Percentiles rank a stretch among this genome's conserved stretches.
phyloP scores from a whole-genome alignment of 1,284 basidiomycete genomes.

The Singerocomus inundabilis region DNA sequence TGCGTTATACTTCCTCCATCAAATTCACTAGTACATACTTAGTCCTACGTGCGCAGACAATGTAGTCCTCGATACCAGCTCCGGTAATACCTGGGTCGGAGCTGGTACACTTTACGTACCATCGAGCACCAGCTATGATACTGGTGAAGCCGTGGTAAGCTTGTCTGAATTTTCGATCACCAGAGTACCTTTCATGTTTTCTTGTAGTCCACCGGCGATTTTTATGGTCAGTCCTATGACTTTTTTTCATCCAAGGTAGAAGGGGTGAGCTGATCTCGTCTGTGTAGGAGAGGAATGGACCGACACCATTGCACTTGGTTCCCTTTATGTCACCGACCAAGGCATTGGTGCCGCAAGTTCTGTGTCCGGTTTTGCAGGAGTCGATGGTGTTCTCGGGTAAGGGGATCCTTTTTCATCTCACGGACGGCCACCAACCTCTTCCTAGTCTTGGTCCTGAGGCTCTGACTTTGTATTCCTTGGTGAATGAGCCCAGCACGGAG shows the following conservation, averaged over 20 bases:
- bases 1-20: constrained; percentile 24
- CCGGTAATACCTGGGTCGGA: constrained; percentile 69
- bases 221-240: constrained; percentile 34
- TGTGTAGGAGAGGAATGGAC: constrained; percentile 24
- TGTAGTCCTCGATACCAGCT: constrained; percentile 31
- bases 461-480: constrained; percentile 30
- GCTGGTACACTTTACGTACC: constrained; percentile 44
- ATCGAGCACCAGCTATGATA: constrained; percentile 48
- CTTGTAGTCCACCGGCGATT: constrained; percentile 31
- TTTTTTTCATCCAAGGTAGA: not conserved
- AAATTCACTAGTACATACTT: not conserved
- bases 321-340: constrained; percentile 24
- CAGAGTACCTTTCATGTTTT: constrained; percentile 1
- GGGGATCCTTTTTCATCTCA: not conserved
- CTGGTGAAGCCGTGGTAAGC: constrained; percentile 45
- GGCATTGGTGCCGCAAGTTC: constrained; percentile 32
- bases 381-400: constrained; percentile 34
- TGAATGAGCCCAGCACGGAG: not conserved
- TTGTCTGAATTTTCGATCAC: not conserved
- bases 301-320: constrained; percentile 29
- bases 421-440: constrained; percentile 38
- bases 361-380: constrained; percentile 25
- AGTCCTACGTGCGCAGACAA: constrained; percentile 17
- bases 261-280: constrained; percentile 1
- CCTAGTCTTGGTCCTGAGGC: constrained; percentile 32